These are phyloP conservation scores for Sclerotiophoma versabilis DNA, from an alignment of 2,329 filamentous ascomycete genomes.

Conservation along the genomic window DNA sequence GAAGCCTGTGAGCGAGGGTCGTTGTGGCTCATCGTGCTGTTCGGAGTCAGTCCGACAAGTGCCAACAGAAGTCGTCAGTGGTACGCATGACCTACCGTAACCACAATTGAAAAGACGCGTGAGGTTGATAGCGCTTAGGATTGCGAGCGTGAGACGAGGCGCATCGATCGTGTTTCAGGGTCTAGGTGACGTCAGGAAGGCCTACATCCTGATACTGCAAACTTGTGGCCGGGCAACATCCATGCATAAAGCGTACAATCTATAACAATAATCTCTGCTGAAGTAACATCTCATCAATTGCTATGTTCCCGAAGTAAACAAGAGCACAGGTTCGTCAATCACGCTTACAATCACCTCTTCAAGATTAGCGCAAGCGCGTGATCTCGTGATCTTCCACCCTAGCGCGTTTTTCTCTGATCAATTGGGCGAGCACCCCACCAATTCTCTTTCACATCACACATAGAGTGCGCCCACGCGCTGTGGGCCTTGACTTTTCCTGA, in stretches of 20 bases:
- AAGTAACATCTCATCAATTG: no score
- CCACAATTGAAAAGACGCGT: not conserved
- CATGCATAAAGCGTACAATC: no score
- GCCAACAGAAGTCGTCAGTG: not conserved
- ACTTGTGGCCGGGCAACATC: no score
- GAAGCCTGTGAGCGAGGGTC: constrained; percentile 41
- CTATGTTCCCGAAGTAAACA: no score
- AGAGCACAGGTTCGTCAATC: no score
- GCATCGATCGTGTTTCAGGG: no score
- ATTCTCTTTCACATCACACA: constrained; percentile 11
- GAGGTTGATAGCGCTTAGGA: no score
- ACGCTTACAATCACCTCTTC: not conserved
- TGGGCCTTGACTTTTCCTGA: not conserved
- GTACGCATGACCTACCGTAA: not conserved
- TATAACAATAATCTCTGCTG: no score
- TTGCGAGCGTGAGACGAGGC: no score
- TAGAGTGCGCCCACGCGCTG: not conserved
- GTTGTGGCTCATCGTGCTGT: constrained; percentile 22
- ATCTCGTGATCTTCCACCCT: constrained; percentile 39
- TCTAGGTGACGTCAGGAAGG: no score
- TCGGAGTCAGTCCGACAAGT: not conserved
- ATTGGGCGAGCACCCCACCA: constrained; percentile 21
- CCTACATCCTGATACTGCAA: no score
- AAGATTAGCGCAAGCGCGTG: constrained; percentile 19
- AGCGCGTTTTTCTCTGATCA: constrained; percentile 26